These are phyloP conservation scores for Millerago galiae DNA, from an alignment of 805 yeast genomes.

Conservation along the genomic window DNA sequence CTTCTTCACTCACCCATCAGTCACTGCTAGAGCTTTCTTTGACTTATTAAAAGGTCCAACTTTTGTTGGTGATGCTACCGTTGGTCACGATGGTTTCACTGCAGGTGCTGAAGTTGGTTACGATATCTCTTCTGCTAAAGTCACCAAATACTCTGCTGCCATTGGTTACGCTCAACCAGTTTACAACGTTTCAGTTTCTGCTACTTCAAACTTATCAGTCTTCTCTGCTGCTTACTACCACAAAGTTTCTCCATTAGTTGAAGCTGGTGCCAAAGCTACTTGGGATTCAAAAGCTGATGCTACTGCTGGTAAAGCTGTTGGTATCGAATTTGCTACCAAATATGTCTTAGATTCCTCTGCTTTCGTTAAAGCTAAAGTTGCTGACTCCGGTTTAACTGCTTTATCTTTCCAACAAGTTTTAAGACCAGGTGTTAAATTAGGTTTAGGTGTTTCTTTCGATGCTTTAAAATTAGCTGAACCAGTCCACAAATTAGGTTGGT, in stretches of 20 bases:
- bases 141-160: conserved; percentile 91
- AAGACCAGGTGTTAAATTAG: conserved; percentile 94
- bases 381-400: conserved; percentile 93
- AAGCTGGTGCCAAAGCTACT: conserved; percentile 97
- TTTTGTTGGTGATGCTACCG: conserved; percentile 90
- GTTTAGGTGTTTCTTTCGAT: conserved; percentile 95
- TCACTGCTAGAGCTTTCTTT: conserved; percentile 90
- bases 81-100: conserved; percentile 94
- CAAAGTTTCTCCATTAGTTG: conserved; percentile 83
- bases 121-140: conserved; percentile 88
- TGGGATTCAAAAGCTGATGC: conserved; percentile 74
- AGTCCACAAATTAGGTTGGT: conserved; percentile 96
- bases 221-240: conserved; percentile 97
- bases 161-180: conserved; percentile 86
- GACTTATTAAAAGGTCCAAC: conserved; percentile 94
- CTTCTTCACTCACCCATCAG: conserved; percentile 86
- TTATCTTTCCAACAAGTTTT: conserved; percentile 90
- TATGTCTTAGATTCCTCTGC: conserved; percentile 83
- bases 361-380: conserved; percentile 93
- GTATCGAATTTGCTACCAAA: conserved; percentile 93
- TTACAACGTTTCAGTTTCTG: conserved; percentile 75
- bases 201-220: conserved; percentile 79
- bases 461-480: conserved; percentile 93
- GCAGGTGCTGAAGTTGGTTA: conserved; percentile 97
- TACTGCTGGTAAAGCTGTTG: conserved; percentile 72